Conservation (phyloP, 2,329 filamentous ascomycete genomes). For the Ophiocordyceps camponoti-leonardi region DNA sequence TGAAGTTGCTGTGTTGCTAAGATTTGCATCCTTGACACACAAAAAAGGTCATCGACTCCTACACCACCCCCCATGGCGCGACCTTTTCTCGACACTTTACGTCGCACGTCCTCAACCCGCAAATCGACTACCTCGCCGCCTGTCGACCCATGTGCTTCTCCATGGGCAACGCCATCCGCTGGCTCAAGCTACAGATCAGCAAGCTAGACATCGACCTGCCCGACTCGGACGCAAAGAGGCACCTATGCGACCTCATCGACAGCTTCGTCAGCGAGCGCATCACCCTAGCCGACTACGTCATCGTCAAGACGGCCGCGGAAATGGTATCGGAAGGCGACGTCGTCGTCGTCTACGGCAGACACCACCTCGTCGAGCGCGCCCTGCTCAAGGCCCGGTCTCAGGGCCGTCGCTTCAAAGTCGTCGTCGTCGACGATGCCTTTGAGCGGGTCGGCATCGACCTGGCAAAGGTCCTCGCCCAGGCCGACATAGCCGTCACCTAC, state of each 20-base stretch:
- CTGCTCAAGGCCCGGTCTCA: slow-evolving; percentile 52
- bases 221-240: slow-evolving; percentile 65
- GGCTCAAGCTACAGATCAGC: slow-evolving; percentile 83
- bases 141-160: slow-evolving; percentile 92
- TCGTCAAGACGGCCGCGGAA: slow-evolving; percentile 56
- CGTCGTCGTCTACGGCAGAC: slow-evolving; percentile 74
- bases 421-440: slow-evolving; percentile 58
- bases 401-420: slow-evolving; percentile 66
- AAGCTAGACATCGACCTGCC: slow-evolving; percentile 75
- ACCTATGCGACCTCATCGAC: slow-evolving; percentile 68
- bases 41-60: slow-evolving; percentile 73
- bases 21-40: too few species aligned
- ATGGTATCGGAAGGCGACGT: slow-evolving; percentile 68
- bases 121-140: slow-evolving; percentile 87
- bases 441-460: slow-evolving; percentile 37
- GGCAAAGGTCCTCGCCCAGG: slow-evolving; percentile 48
- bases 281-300: slow-evolving; percentile 70
- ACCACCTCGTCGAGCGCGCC: slow-evolving; percentile 70
- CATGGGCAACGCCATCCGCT: slow-evolving; percentile 92
- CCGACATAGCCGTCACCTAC: slow-evolving; percentile 66
- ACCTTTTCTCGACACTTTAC: slow-evolving; percentile 84
- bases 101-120: slow-evolving; percentile 76
- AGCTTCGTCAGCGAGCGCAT: slow-evolving; percentile 82
- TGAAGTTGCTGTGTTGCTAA: neutral
- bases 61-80: slow-evolving; percentile 70